phyloP scores from a whole-genome alignment of 257 asterid species.

The Coffea canephora region DNA sequence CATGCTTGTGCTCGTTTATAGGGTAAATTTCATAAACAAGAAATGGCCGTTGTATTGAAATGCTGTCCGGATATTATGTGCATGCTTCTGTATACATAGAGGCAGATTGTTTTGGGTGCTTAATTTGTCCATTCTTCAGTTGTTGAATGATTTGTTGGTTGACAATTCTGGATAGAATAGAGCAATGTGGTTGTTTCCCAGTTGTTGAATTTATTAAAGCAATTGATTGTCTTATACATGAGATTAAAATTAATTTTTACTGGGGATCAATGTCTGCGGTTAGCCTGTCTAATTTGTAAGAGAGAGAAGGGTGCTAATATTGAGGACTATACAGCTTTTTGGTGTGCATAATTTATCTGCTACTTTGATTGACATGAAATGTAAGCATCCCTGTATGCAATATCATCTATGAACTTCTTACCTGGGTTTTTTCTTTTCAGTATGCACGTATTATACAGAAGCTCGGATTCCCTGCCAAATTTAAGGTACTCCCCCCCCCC shows the following conservation, averaged over 20 bases:
- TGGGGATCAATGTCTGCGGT: neutral
- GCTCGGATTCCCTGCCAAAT: slow-evolving; percentile 43
- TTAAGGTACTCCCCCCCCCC: slow-evolving; percentile 19
- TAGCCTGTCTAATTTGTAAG: neutral
- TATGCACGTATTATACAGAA: slow-evolving; percentile 45
- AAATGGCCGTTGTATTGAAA: neutral
- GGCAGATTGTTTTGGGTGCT: neutral
- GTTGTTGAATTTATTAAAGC: neutral
- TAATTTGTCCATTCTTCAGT: neutral
- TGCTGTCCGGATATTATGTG: neutral
- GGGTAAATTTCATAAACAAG: neutral
- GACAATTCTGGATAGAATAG: neutral
- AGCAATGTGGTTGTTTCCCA: neutral
- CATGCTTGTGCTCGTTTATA: neutral
- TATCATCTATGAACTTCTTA: neutral
- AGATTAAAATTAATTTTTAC: neutral
- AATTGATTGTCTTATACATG: neutral
- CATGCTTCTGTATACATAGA: neutral
- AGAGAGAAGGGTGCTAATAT: neutral
- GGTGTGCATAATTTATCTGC: neutral
- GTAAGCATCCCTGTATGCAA: neutral
- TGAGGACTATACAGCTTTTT: neutral
- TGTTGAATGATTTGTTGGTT: neutral
- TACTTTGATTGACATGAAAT: neutral
- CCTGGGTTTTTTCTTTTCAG: slow-evolving; percentile 7